Percentiles rank a stretch among this genome's conserved stretches.
Conservation (phyloP, 78 protist genomes). For the Chrysochromulina parva region DNA sequence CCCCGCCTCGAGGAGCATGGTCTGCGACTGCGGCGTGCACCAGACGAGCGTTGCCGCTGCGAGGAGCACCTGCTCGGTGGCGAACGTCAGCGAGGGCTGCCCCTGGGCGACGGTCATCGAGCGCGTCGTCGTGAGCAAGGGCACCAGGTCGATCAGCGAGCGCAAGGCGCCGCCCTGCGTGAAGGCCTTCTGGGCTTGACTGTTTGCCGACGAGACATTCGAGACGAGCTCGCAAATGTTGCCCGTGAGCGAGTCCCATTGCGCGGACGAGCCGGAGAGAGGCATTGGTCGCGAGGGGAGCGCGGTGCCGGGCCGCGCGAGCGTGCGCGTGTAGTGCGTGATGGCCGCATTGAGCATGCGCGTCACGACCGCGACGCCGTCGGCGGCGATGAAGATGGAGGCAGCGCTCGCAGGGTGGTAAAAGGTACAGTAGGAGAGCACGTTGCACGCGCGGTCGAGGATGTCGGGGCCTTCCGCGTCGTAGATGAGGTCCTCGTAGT, state of each 20-base stretch:
- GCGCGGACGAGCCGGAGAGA: background rate
- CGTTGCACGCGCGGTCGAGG: background rate
- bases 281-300: background rate
- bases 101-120: too few relatives aligned
- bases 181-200: background rate
- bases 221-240: background rate
- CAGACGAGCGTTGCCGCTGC: background rate
- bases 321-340: slow-evolving; percentile 18
- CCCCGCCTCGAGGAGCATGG: background rate
- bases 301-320: slow-evolving; percentile 18
- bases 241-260: background rate
- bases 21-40: background rate
- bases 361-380: background rate
- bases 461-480: background rate
- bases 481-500: too few relatives aligned
- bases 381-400: too few relatives aligned
- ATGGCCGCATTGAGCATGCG: background rate
- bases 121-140: background rate
- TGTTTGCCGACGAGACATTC: background rate
- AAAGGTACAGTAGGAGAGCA: background rate
- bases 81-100: too few relatives aligned
- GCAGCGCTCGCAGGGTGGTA: too few relatives aligned
- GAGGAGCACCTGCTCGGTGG: background rate
- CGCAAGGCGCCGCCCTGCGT: background rate
- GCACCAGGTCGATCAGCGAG: background rate